phyloP scores from a whole-genome alignment of 495 filamentous ascomycete species.

The Evernia prunastri region DNA sequence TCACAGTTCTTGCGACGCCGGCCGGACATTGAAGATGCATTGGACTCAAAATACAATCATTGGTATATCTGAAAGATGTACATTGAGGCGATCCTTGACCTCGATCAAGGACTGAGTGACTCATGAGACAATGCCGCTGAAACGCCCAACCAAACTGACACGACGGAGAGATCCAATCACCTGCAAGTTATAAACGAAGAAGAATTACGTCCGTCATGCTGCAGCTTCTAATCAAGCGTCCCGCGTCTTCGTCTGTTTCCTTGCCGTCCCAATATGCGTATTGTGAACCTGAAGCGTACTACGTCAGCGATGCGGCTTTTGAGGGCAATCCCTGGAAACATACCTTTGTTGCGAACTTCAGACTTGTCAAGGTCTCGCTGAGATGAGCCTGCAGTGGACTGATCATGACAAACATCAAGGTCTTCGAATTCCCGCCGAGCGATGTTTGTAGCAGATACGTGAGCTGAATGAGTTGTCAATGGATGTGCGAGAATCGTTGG shows the following conservation, averaged over 20 bases:
- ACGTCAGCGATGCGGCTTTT: conserved; percentile 7
- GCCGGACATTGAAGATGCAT: background rate
- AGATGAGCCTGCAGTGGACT: conserved; percentile 87
- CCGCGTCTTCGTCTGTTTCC: conserved; percentile 55
- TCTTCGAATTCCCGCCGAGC: conserved; percentile 90
- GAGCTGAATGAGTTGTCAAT: conserved; percentile 46
- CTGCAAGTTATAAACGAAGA: conserved; percentile 4
- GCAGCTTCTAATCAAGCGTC: background rate
- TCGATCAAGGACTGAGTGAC: background rate
- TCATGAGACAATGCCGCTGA: background rate
- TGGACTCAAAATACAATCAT: background rate
- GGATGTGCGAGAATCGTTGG: background rate
- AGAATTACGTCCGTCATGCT: background rate
- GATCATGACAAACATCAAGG: conserved; percentile 99
- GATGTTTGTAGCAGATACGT: conserved; percentile 95
- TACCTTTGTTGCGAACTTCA: conserved; percentile 94
- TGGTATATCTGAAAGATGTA: background rate
- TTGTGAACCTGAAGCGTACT: conserved; percentile 58
- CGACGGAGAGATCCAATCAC: background rate
- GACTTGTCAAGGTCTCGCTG: conserved; percentile 85
- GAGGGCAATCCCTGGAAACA: background rate
- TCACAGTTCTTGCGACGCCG: background rate
- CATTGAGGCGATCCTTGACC: background rate
- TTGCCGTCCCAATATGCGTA: conserved; percentile 82
- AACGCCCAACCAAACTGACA: background rate